phyloP scores from a whole-genome alignment of 2,329 filamentous ascomycete genomes.

The Diaporthe citri region DNA sequence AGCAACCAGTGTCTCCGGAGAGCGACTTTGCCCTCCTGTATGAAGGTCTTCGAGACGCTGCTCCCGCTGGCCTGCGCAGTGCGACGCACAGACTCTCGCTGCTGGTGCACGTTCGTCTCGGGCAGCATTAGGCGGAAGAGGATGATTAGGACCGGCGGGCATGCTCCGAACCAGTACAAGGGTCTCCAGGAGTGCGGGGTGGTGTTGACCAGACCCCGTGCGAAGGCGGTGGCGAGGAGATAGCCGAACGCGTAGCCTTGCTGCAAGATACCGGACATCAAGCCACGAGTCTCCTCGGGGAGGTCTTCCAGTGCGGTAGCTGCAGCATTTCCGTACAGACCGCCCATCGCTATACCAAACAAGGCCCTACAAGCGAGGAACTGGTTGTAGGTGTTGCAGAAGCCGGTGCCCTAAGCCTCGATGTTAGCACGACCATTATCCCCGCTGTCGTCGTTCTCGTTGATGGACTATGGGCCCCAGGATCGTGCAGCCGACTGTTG shows the following conservation, averaged over 20 bases:
- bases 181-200: constrained; percentile 86
- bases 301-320: constrained; percentile 84
- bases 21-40: constrained; percentile 83
- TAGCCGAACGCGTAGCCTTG: constrained; percentile 80
- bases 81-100: constrained; percentile 72
- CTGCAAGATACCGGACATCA: constrained; percentile 82
- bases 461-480: background rate
- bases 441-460: background rate
- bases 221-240: constrained; percentile 69
- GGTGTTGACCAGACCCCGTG: constrained; percentile 78
- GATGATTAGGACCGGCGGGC: constrained; percentile 85
- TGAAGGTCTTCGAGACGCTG: constrained; percentile 75
- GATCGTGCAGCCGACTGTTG: background rate
- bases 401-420: constrained; percentile 70
- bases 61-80: constrained; percentile 42
- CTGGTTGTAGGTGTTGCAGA: constrained; percentile 74
- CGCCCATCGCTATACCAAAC: constrained; percentile 87
- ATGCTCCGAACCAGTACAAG: constrained; percentile 89
- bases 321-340: constrained; percentile 82
- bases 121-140: constrained; percentile 81
- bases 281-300: constrained; percentile 74
- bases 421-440: constrained; percentile 15
- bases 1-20: constrained; percentile 84
- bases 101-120: constrained; percentile 80
- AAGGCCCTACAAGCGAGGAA: constrained; percentile 82